Evolutionary conservation across 73 alveolate genomes (phyloP).

Genomic region (Paraurostyla sp.): DNA sequence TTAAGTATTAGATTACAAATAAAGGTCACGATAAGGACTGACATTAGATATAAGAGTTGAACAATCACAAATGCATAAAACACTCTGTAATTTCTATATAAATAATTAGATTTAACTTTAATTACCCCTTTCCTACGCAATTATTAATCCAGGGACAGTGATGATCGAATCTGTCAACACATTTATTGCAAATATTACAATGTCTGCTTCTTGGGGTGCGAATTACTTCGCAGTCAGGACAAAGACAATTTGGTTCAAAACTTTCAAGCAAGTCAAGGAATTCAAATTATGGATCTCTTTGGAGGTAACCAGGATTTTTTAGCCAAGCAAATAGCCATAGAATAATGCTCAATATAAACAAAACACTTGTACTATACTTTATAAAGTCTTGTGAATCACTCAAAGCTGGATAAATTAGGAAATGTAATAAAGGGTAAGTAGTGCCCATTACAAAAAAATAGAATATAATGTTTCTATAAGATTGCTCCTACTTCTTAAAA

Average conservation of each 20-base stretch:
- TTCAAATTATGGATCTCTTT: background rate
- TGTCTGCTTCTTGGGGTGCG: conserved; percentile 86
- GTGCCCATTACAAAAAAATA: background rate
- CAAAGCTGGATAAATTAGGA: background rate
- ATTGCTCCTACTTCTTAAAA: background rate
- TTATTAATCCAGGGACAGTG: conserved; percentile 85
- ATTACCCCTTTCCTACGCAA: conserved; percentile 80
- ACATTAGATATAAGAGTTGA: background rate
- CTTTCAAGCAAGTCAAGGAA: conserved; percentile 44
- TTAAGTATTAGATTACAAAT: background rate
- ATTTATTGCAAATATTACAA: conserved; percentile 82
- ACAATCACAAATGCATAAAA: background rate
- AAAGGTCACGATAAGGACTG: background rate
- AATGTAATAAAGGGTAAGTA: background rate
- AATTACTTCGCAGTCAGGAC: conserved; percentile 82
- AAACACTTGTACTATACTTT: background rate
- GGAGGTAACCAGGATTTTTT: conserved; percentile 20
- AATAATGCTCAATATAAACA: background rate
- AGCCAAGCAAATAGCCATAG: conserved; percentile 33
- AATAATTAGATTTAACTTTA: conserved; percentile 6
- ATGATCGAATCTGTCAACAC: conserved; percentile 88
- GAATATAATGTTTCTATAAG: conserved; percentile 14
- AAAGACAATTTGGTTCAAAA: conserved; percentile 68
- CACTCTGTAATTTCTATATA: conserved; percentile 21
- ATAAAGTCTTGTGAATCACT: background rate